Evolutionary conservation across 2,329 filamentous ascomycete species (phyloP), one percentile per base, ranked within the genome.

Genomic region (Alternaria triticina): DNA sequence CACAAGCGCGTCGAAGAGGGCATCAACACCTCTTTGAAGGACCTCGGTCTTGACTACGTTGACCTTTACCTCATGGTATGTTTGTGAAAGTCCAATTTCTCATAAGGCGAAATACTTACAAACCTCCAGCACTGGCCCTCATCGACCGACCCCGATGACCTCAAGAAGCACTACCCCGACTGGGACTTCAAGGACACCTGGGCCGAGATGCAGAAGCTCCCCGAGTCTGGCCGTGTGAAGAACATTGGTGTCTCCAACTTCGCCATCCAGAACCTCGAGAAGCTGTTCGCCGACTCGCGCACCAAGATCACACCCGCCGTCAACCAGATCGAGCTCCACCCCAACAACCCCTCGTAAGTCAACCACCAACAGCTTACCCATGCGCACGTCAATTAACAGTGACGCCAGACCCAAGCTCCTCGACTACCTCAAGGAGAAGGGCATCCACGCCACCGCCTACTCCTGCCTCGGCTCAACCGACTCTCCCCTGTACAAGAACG

Each of bases 191-290:
- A 91, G 72, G 89, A 96, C 81, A 96, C 93, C 25, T 96, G 87
- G 87, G 83, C 85, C 64, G 89, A 90, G 82, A 84, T 92, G 85
- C 88, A 91, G 82, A 91, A 90, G 84, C 83, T 93, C 50, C 82
- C 88, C 23, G 87, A 81, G 11, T 88, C 87, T 47, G 89, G 90
- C 78, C 92, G 93, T 81, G 91, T 91, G 55, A 87, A 86, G 81
- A 93, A 92, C 83, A 93, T 95, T 77, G 92, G 92, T 72, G 91
- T 96, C 61, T 93, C 91, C 80, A 96, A 96, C 86, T 96, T 96
- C 79, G 90, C 86, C 67, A 92, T 94, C 78, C 88, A 84, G 80
- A 92, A 96, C 81, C 83, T 96, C 40, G 91, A 95, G 85, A 91
- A 88, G 79, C 86, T 84, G 62, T 84, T 96, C 65, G 88, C 86